Conservation (phyloP, 352 stramenopile genomes). For the Pythium phragmiticola region DNA sequence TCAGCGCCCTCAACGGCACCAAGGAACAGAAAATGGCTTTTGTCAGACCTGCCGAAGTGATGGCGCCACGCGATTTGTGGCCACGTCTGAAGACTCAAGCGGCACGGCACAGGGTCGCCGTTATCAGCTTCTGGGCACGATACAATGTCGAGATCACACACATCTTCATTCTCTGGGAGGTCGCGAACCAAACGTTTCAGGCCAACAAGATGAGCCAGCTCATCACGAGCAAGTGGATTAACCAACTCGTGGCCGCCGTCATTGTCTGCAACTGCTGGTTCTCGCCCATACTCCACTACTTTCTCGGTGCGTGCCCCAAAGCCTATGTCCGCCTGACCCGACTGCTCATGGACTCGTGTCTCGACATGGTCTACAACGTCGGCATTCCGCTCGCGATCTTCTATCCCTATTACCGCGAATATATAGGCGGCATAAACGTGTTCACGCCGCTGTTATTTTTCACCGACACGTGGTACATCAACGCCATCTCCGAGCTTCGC, state of each 20-base stretch:
- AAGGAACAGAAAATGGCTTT: no score
- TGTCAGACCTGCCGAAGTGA: no score
- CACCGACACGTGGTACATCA: constrained; percentile 19
- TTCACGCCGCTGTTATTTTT: background rate
- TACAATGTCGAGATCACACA: background rate
- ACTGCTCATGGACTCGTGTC: background rate
- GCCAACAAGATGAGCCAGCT: constrained; percentile 15
- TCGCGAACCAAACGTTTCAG: constrained; percentile 16
- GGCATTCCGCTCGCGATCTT: constrained; percentile 18
- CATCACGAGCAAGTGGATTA: constrained; percentile 10
- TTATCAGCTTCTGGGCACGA: background rate
- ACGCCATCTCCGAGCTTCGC: constrained; percentile 13
- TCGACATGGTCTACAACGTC: constrained; percentile 12
- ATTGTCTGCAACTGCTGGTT: constrained; percentile 21
- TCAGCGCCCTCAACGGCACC: no score
- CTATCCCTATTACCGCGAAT: constrained; percentile 9
- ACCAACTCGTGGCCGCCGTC: constrained; percentile 1
- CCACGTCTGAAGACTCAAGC: background rate
- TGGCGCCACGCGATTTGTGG: background rate
- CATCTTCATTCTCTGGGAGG: constrained; percentile 7
- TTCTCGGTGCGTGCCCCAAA: background rate
- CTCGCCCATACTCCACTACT: constrained; percentile 4
- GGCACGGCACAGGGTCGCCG: background rate
- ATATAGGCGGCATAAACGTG: background rate
- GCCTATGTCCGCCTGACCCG: background rate